These are phyloP conservation scores for Candida loeiensis DNA, from an alignment of 805 yeast genomes.

Conservation along the genomic window DNA sequence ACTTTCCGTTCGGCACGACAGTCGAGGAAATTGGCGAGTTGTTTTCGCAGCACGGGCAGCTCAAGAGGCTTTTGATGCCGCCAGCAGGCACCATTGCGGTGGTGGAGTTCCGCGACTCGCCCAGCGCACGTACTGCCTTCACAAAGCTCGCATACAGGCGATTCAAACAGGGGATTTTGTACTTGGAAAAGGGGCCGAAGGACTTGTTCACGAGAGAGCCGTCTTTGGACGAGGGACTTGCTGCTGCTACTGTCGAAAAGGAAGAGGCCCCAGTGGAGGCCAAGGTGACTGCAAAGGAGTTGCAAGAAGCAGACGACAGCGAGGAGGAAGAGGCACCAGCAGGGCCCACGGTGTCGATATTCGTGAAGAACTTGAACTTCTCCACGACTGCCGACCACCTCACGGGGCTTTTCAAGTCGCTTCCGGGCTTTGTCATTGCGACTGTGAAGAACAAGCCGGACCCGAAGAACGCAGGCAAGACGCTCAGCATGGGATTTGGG, in stretches of 20 bases:
- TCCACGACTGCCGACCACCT: constrained; percentile 62
- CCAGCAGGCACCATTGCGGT: constrained; percentile 96
- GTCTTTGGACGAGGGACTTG: constrained; percentile 24
- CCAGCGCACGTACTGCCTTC: constrained; percentile 87
- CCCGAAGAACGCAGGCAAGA: constrained; percentile 61
- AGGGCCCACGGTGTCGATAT: constrained; percentile 83
- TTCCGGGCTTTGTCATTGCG: constrained; percentile 79
- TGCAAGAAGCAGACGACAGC: constrained; percentile 19
- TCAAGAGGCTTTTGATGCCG: constrained; percentile 83
- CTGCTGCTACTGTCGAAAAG: constrained; percentile 15
- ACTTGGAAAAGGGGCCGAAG: constrained; percentile 91
- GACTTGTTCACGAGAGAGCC: constrained; percentile 69
- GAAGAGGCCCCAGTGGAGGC: constrained; percentile 43
- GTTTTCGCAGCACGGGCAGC: constrained; percentile 74
- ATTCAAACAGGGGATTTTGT: constrained; percentile 80
- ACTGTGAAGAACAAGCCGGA: constrained; percentile 86
- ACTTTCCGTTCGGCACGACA: constrained; percentile 86
- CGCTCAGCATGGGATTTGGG: constrained; percentile 96
- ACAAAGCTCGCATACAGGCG: constrained; percentile 82
- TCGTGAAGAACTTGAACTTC: constrained; percentile 90
- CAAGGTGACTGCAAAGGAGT: constrained; percentile 42
- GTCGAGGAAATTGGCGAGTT: constrained; percentile 76
- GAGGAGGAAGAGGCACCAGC: constrained; percentile 39
- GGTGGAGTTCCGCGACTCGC: constrained; percentile 78
- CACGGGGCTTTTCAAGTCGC: constrained; percentile 56